Percentiles rank a stretch among this genome's conserved stretches.
phyloP scores from a whole-genome alignment of 768 basidiomycete genomes.

The Artomyces pyxidatus region DNA sequence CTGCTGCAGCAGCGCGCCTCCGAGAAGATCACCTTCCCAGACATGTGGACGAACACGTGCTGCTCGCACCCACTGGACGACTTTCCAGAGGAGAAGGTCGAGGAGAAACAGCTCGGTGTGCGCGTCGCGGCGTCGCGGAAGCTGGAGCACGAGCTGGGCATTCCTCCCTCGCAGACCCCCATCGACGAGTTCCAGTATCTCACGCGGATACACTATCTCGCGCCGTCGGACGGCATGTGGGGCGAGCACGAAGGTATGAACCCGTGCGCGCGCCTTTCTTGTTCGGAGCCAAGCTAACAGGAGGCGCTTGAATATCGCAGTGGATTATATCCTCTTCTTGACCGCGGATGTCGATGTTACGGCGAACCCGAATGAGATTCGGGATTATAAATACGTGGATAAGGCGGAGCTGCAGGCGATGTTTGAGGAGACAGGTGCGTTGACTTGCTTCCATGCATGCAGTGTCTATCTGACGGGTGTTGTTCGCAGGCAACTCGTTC shows the following conservation, averaged over 20 bases:
- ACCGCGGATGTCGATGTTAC: conserved; percentile 79
- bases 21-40: conserved; percentile 99
- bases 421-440: conserved; percentile 74
- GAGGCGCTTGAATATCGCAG: too few species aligned
- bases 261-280: background rate
- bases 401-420: conserved; percentile 85
- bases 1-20: conserved; percentile 90
- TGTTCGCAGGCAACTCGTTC: conserved; percentile 64
- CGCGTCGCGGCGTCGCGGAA: conserved; percentile 89
- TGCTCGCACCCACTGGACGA: conserved; percentile 96
- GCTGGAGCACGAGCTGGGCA: conserved; percentile 94
- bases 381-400: conserved; percentile 83
- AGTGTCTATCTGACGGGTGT: background rate
- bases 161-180: conserved; percentile 69
- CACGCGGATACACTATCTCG: conserved; percentile 95
- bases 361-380: conserved; percentile 87
- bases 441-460: background rate
- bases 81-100: conserved; percentile 75
- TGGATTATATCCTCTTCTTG: conserved; percentile 96
- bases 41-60: conserved; percentile 99
- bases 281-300: too few species aligned
- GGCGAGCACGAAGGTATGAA: conserved; percentile 92
- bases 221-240: conserved; percentile 88
- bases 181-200: conserved; percentile 88
- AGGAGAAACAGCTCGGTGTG: conserved; percentile 74